Evolutionary conservation across 2,329 filamentous ascomycete genomes (phyloP).

Genomic region (Verticillium isaacii): DNA sequence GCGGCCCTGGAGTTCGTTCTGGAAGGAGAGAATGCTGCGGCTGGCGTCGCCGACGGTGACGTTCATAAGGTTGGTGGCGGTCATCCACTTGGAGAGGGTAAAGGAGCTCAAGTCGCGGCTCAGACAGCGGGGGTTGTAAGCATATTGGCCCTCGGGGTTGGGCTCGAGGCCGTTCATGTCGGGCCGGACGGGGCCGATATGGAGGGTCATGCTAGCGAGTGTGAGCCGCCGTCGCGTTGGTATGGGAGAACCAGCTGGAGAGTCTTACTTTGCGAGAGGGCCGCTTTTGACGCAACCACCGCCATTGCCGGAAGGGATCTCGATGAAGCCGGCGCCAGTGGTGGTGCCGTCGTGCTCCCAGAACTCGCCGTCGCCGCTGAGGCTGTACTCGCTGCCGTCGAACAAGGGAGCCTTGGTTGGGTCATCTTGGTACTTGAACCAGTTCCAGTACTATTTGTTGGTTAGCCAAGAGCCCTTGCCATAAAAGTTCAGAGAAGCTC

Average conservation of each 20-base stretch:
- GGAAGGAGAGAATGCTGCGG: constrained; percentile 17
- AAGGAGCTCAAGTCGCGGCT: constrained; percentile 19
- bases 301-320: constrained; percentile 27
- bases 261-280: constrained; percentile 19
- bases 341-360: constrained; percentile 18
- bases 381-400: constrained; percentile 31
- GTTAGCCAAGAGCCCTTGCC: not conserved
- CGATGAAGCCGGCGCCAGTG: constrained; percentile 18
- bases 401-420: constrained; percentile 29
- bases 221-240: not conserved
- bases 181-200: constrained; percentile 22
- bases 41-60: constrained; percentile 15
- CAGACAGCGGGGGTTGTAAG: constrained; percentile 25
- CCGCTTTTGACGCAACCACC: constrained; percentile 27
- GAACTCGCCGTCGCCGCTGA: constrained; percentile 32
- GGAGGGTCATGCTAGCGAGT: constrained; percentile 15
- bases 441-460: constrained; percentile 27
- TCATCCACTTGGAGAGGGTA: constrained; percentile 12
- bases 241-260: no score
- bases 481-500: not conserved
- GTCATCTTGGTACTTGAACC: constrained; percentile 22
- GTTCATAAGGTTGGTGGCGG: constrained; percentile 16
- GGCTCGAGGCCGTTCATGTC: constrained; percentile 6
- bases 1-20: constrained; percentile 24
- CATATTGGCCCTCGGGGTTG: constrained; percentile 5